Evolutionary conservation across 768 basidiomycete species (phyloP).

Genomic region (Solioccasus polychromus): DNA sequence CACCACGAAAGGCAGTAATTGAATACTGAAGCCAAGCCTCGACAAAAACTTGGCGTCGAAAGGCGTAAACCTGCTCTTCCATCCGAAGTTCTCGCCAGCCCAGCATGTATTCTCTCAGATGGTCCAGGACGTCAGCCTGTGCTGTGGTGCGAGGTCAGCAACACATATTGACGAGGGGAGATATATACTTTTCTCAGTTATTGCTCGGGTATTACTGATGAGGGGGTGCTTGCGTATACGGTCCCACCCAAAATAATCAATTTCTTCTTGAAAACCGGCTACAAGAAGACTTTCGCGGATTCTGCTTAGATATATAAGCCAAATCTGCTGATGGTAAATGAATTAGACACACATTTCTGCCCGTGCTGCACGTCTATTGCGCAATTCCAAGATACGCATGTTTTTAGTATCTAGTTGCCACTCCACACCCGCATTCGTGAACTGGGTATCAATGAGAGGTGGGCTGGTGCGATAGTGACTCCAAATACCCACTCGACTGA

Average conservation of each 20-base stretch:
- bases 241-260: constrained; percentile 30
- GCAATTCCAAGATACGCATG: constrained; percentile 17
- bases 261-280: constrained; percentile 25
- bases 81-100: constrained; percentile 30
- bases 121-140: constrained; percentile 12
- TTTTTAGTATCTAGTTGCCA: constrained; percentile 24
- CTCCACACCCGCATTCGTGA: constrained; percentile 22
- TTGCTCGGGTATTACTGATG: constrained; percentile 23
- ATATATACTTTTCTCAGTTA: constrained; percentile 22
- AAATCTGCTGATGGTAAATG: not conserved
- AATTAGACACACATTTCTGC: constrained; percentile 24
- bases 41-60: constrained; percentile 25
- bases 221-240: constrained; percentile 29
- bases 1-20: constrained; percentile 9
- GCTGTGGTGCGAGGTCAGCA: constrained; percentile 18
- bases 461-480: not conserved
- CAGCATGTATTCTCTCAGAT: constrained; percentile 26
- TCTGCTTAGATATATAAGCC: constrained; percentile 13
- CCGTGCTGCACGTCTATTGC: constrained; percentile 23
- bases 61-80: constrained; percentile 28
- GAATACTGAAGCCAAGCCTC: constrained; percentile 27
- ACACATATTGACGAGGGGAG: not conserved
- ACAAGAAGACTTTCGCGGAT: constrained; percentile 17
- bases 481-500: constrained; percentile 11
- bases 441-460: constrained; percentile 21